A percentile compares a stretch with the other conserved stretches of the same genome.
phyloP scores from a whole-genome alignment of 768 basidiomycete species.

The Serendipita sp. region DNA sequence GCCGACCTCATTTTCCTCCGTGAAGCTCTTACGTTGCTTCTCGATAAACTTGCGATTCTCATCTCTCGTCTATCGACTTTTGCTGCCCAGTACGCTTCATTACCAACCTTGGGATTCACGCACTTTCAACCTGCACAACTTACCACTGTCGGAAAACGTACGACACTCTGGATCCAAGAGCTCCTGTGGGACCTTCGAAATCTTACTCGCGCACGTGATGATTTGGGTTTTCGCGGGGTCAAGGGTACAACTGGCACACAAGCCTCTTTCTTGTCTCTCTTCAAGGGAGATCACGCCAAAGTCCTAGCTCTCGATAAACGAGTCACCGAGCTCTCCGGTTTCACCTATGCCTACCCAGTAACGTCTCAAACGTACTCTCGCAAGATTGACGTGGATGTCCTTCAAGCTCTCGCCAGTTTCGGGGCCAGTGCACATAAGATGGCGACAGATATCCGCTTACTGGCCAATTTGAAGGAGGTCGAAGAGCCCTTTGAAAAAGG shows the following conservation, averaged over 20 bases:
- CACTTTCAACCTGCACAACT: slow-evolving; percentile 98
- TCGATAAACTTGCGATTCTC: slow-evolving; percentile 76
- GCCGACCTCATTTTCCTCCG: slow-evolving; percentile 97
- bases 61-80: slow-evolving; percentile 80
- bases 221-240: slow-evolving; percentile 92
- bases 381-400: slow-evolving; percentile 89
- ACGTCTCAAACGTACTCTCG: slow-evolving; percentile 98
- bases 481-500: slow-evolving; percentile 99
- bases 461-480: slow-evolving; percentile 96
- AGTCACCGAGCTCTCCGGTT: slow-evolving; percentile 84
- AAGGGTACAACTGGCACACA: slow-evolving; percentile 99
- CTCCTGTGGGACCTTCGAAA: slow-evolving; percentile 94
- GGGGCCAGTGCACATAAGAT: slow-evolving; percentile 98
- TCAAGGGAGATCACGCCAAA: slow-evolving; percentile 91
- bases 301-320: slow-evolving; percentile 78
- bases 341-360: slow-evolving; percentile 89
- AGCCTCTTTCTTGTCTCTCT: slow-evolving; percentile 84
- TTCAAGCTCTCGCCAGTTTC: slow-evolving; percentile 71
- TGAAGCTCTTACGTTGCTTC: slow-evolving; percentile 65
- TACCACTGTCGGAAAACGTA: slow-evolving; percentile 94
- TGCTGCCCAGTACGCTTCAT: slow-evolving; percentile 67
- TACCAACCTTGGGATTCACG: slow-evolving; percentile 93
- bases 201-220: slow-evolving; percentile 73
- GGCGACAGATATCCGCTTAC: slow-evolving; percentile 82
- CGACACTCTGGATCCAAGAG: slow-evolving; percentile 97